phyloP scores from a whole-genome alignment of 2,329 filamentous ascomycete species.

The Claviceps sp. region DNA sequence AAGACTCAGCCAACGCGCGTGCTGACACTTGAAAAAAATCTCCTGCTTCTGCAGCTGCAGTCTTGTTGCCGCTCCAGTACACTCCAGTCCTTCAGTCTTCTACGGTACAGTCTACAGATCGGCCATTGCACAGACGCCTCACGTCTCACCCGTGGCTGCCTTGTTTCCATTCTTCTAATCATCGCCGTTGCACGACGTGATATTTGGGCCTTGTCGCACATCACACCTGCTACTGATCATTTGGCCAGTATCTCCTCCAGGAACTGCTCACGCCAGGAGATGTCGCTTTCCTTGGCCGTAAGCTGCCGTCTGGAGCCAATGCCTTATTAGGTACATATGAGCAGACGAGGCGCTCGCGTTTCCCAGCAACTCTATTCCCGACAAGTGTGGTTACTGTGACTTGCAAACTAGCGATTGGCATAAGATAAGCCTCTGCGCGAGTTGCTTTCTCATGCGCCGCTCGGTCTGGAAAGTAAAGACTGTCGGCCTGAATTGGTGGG shows the following conservation, averaged over 20 bases:
- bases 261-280: slow-evolving; percentile 5
- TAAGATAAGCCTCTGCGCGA: neutral
- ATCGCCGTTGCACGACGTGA: neutral
- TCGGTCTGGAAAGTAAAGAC: neutral
- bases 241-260: neutral
- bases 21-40: neutral
- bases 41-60: slow-evolving; percentile 2
- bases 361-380: neutral
- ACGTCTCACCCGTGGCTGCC: slow-evolving; percentile 5
- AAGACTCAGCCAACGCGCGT: neutral
- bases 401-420: neutral
- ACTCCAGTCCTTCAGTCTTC: slow-evolving; percentile 1
- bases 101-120: slow-evolving; percentile 11
- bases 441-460: neutral
- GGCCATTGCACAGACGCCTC: slow-evolving; percentile 9
- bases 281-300: neutral
- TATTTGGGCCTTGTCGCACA: slow-evolving; percentile 2
- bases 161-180: slow-evolving; percentile 1
- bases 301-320: neutral
- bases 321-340: neutral
- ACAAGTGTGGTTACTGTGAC: neutral
- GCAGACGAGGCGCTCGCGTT: neutral
- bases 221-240: slow-evolving; percentile 1
- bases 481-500: slow-evolving; percentile 5
- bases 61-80: slow-evolving; percentile 1